Evolutionary conservation across 768 basidiomycete species (phyloP).

Genomic region (Ramaria sp.): DNA sequence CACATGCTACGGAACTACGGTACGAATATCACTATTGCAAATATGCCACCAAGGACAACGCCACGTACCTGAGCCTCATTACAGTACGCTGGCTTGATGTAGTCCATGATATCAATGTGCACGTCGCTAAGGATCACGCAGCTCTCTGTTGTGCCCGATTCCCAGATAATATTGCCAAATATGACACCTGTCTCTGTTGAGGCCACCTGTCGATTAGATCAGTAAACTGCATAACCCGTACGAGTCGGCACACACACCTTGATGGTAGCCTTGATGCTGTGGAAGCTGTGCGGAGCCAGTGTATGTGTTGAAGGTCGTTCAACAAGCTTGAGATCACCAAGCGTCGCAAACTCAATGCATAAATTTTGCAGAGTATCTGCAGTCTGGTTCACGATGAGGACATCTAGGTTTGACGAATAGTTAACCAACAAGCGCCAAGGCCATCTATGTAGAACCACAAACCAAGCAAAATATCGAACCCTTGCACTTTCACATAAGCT

Average conservation of each 20-base stretch:
- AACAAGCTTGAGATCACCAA: conserved; percentile 94
- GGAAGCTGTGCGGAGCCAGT: conserved; percentile 93
- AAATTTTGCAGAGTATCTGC: conserved; percentile 90
- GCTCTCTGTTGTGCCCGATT: conserved; percentile 76
- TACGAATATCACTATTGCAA: background rate
- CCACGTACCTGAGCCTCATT: conserved; percentile 77
- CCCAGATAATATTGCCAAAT: conserved; percentile 96
- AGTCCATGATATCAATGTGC: conserved; percentile 98
- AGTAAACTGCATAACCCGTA: background rate
- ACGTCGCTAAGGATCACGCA: conserved; percentile 95
- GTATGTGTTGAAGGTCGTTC: conserved; percentile 93
- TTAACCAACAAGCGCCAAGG: background rate
- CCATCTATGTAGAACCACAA: conserved; percentile 12
- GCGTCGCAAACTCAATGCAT: conserved; percentile 92
- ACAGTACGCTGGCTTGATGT: conserved; percentile 93
- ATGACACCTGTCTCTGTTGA: conserved; percentile 98
- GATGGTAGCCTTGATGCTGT: conserved; percentile 96
- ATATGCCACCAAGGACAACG: background rate
- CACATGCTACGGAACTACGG: conserved; percentile 93
- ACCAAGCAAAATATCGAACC: conserved; percentile 94
- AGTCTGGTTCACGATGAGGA: conserved; percentile 94
- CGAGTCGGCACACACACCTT: conserved; percentile 38
- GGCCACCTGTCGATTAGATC: conserved; percentile 40
- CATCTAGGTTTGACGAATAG: conserved; percentile 40
- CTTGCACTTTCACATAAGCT: conserved; percentile 94